phyloP scores from a whole-genome alignment of 2,329 filamentous ascomycete genomes.

The Botrytis porri region DNA sequence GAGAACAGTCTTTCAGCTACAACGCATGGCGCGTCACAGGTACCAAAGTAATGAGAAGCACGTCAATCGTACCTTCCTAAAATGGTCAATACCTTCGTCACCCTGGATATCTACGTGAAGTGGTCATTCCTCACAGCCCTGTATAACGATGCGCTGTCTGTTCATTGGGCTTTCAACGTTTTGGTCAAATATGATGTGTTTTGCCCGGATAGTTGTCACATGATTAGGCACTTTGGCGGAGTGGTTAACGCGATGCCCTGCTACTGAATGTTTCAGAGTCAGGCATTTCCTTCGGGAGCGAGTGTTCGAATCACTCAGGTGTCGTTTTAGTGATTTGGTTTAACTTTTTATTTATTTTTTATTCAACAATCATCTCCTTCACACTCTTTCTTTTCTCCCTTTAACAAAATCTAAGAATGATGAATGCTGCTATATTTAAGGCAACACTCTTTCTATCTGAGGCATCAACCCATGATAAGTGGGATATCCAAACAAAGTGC shows the following conservation, averaged over 20 bases:
- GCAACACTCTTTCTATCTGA: not conserved
- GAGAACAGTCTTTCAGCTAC: not conserved
- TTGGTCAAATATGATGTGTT: no score
- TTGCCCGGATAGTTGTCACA: no score
- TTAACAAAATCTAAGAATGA: not conserved
- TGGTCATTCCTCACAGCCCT: not conserved
- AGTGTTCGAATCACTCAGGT: constrained; percentile 16
- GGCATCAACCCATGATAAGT: not conserved
- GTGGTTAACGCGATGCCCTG: constrained; percentile 17
- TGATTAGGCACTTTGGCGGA: constrained; percentile 14
- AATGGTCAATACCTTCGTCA: not conserved
- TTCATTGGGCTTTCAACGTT: no score
- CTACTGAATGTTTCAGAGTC: not conserved
- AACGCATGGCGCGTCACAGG: not conserved
- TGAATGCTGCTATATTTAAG: not conserved
- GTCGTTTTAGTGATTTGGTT: not conserved
- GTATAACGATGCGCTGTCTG: not conserved
- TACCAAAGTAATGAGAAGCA: not conserved
- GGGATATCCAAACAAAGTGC: not conserved
- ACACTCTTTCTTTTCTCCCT: not conserved
- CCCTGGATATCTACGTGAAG: not conserved
- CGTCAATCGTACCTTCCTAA: not conserved
- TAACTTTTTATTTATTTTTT: not conserved
- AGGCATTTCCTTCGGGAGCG: constrained; percentile 16
- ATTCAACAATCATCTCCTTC: no score